A percentile compares a stretch with the other conserved stretches of the same genome.
phyloP scores from a whole-genome alignment of 2,329 filamentous ascomycete genomes.

The Didymella exigua region DNA sequence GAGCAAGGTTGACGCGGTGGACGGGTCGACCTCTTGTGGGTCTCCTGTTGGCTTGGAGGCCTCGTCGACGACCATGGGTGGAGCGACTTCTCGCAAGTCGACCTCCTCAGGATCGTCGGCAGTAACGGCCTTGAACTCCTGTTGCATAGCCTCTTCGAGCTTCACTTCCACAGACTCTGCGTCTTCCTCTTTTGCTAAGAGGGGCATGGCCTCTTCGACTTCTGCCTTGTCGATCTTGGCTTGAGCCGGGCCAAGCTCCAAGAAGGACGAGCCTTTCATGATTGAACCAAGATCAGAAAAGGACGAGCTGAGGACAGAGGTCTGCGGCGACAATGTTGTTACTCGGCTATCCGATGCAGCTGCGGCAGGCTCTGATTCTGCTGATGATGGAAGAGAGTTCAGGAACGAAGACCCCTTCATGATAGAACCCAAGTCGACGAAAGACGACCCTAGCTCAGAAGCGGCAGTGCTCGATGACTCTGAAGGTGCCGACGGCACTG shows the following conservation, averaged over 20 bases:
- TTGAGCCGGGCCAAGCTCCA: conserved; percentile 6
- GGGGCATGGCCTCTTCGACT: conserved; percentile 1
- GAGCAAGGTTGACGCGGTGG: conserved; percentile 24
- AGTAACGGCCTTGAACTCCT: conserved; percentile 6
- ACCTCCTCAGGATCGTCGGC: conserved; percentile 3
- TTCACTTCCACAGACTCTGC: not conserved
- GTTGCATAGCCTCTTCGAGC: conserved; percentile 7
- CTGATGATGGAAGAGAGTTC: conserved; percentile 4
- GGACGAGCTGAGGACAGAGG: conserved; percentile 1
- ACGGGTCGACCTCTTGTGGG: not conserved
- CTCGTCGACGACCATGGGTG: not conserved
- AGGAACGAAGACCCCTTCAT: conserved; percentile 35
- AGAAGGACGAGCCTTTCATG: conserved; percentile 35
- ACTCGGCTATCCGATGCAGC: not conserved
- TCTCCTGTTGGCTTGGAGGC: not conserved
- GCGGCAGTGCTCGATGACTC: conserved; percentile 2
- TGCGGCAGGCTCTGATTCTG: not conserved
- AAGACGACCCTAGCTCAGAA: conserved; percentile 13
- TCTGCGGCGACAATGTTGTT: not conserved
- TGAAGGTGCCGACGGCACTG: not conserved
- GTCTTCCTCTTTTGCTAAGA: conserved; percentile 5
- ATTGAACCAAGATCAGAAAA: conserved; percentile 27
- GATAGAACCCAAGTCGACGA: conserved; percentile 27
- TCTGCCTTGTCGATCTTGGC: conserved; percentile 2
- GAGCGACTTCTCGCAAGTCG: not conserved